phyloP scores from a whole-genome alignment of 768 basidiomycete genomes.

The Lentinula detonsa region DNA sequence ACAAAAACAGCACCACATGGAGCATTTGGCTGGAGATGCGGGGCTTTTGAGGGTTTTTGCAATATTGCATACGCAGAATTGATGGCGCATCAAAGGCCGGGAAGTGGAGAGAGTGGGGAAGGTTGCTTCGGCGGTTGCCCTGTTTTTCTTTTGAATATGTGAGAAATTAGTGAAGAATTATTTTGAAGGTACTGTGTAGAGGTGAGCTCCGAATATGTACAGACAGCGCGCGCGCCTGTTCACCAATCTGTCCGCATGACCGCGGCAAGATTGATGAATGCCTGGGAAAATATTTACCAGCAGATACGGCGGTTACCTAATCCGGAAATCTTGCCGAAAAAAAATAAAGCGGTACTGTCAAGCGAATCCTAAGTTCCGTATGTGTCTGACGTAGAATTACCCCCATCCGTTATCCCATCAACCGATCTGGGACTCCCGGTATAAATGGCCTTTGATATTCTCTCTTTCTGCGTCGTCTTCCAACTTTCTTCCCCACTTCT shows the following conservation, averaged over 20 bases:
- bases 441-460: background rate
- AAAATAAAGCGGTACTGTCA: background rate
- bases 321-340: background rate
- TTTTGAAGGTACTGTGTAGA: too few species aligned
- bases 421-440: background rate
- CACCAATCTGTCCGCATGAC: too few species aligned
- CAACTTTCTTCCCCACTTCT: background rate
- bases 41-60: background rate
- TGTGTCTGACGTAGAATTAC: background rate
- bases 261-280: too few species aligned
- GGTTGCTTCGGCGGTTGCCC: background rate
- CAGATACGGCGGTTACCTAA: background rate
- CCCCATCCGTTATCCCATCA: background rate
- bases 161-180: too few species aligned
- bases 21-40: background rate
- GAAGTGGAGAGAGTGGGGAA: background rate
- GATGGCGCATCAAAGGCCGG: background rate
- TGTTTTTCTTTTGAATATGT: too few species aligned
- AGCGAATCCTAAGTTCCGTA: background rate
- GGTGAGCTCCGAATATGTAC: too few species aligned
- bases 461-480: background rate
- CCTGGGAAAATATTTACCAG: too few species aligned
- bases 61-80: background rate
- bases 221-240: too few species aligned
- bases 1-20: background rate